Evolutionary conservation across 345 rosid species (phyloP).

Genomic region (Bruguiera sexangula): DNA sequence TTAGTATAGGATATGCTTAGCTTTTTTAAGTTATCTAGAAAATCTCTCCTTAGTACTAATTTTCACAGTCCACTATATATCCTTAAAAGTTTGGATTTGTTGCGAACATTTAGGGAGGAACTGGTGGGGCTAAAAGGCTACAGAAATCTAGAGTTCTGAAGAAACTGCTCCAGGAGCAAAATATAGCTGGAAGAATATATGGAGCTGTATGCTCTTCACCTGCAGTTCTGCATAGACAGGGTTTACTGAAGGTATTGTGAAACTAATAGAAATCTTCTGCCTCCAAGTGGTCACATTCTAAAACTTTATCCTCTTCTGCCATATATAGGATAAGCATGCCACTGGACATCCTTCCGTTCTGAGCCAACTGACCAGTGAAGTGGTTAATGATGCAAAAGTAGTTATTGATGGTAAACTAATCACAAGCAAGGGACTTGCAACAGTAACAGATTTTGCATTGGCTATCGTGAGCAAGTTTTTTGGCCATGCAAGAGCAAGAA

Average conservation of each 20-base stretch:
- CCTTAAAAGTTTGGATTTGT: constrained; percentile 6
- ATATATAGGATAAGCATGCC: constrained; percentile 56
- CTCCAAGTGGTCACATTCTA: neutral
- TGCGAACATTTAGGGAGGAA: constrained; percentile 57
- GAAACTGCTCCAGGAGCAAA: constrained; percentile 76
- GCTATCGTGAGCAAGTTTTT: constrained; percentile 76
- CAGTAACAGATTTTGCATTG: constrained; percentile 59
- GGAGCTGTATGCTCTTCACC: constrained; percentile 78
- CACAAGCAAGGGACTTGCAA: constrained; percentile 68
- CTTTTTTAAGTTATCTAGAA: neutral
- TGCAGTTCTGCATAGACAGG: constrained; percentile 52
- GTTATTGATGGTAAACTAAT: constrained; percentile 87
- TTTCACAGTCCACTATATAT: neutral
- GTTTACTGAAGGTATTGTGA: constrained; percentile 60
- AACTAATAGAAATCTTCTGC: neutral
- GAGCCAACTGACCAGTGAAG: constrained; percentile 27
- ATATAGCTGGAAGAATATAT: constrained; percentile 50
- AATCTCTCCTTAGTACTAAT: neutral
- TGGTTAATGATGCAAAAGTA: constrained; percentile 50
- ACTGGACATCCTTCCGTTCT: constrained; percentile 48
- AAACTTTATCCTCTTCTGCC: constrained; percentile 10
- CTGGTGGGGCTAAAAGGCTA: constrained; percentile 51
- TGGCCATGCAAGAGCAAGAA: constrained; percentile 74
- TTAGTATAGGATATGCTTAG: neutral
- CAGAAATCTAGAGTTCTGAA: constrained; percentile 69